Conservation (phyloP, 1,284 basidiomycete genomes). For the Trichosporon ovoides region DNA sequence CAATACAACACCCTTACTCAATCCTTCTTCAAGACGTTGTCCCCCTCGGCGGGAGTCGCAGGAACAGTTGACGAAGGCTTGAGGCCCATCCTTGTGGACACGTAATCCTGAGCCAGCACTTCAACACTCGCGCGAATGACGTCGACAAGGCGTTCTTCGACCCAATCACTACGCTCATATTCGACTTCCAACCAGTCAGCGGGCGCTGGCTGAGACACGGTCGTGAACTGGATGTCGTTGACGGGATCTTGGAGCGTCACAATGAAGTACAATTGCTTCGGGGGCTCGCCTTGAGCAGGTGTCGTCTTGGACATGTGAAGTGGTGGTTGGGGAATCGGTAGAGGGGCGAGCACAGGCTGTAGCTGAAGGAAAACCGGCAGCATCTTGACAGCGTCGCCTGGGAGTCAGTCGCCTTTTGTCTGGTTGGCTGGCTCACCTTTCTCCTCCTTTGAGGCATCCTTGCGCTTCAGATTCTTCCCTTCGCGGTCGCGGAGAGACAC, state of each 20-base stretch:
- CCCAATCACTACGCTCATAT: conserved; percentile 85
- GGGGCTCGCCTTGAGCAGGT: conserved; percentile 1
- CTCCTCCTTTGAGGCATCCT: conserved; percentile 6
- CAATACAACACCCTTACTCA: background rate
- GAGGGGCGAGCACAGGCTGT: conserved; percentile 71
- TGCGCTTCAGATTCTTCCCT: conserved; percentile 33
- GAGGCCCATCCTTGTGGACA: conserved; percentile 46
- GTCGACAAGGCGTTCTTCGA: conserved; percentile 86
- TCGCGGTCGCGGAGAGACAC: conserved; percentile 32
- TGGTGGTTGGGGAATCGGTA: conserved; percentile 50
- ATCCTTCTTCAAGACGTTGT: background rate
- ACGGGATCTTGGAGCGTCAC: conserved; percentile 74
- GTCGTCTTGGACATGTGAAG: conserved; percentile 23
- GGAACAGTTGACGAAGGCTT: conserved; percentile 29
- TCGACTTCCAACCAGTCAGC: conserved; percentile 75
- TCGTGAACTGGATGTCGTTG: conserved; percentile 69
- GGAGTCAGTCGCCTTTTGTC: background rate
- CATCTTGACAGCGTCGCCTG: conserved; percentile 66
- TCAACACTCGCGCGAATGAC: conserved; percentile 73
- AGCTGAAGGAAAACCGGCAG: conserved; percentile 90
- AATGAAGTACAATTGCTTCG: conserved; percentile 73
- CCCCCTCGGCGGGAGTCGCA: background rate
- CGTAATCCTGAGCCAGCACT: conserved; percentile 72
- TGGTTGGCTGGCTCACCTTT: background rate
- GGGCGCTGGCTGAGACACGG: conserved; percentile 74